Percentiles rank a stretch among this genome's conserved stretches.
phyloP scores from a whole-genome alignment of 108 stramenopile genomes.

The Skeletonema costatum region DNA sequence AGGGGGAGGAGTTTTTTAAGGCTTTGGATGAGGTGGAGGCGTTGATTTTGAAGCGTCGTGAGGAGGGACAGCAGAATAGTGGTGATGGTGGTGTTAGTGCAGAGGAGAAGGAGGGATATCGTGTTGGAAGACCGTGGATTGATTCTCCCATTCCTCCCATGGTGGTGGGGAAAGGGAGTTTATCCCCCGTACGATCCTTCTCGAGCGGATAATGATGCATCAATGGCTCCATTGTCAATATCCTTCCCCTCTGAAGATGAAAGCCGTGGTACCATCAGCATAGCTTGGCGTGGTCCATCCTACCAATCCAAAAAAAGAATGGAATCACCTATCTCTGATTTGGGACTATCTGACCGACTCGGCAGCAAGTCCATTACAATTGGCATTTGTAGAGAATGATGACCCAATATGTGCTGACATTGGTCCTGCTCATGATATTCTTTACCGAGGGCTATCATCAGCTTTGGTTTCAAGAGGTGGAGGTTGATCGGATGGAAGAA shows the following conservation, averaged over 20 bases:
- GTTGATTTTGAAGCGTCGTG: slow-evolving; percentile 20
- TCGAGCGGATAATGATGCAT: background rate
- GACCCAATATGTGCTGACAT: slow-evolving; percentile 44
- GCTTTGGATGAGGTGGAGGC: slow-evolving; percentile 47
- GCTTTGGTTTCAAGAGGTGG: slow-evolving; percentile 44
- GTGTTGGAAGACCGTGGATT: slow-evolving; percentile 39
- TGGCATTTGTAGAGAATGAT: slow-evolving; percentile 49
- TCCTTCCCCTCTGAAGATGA: slow-evolving; percentile 49
- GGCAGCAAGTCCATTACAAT: slow-evolving; percentile 42
- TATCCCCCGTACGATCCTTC: slow-evolving; percentile 21
- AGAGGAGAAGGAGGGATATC: background rate
- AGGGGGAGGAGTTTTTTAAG: slow-evolving; percentile 31
- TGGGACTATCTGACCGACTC: slow-evolving; percentile 47
- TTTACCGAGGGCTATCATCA: slow-evolving; percentile 54
- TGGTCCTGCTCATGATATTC: slow-evolving; percentile 40
- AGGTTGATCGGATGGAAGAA: slow-evolving; percentile 44
- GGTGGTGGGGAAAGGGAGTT: slow-evolving; percentile 19
- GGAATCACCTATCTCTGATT: slow-evolving; percentile 28
- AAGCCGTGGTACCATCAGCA: slow-evolving; percentile 37
- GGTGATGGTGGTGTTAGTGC: background rate
- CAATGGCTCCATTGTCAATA: slow-evolving; percentile 18
- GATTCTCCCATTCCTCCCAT: slow-evolving; percentile 36
- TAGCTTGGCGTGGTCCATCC: slow-evolving; percentile 44
- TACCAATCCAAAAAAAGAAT: slow-evolving; percentile 6
- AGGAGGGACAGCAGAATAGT: background rate